A percentile compares a stretch with the other conserved stretches of the same genome.
Conservation (phyloP, 1,139 yeast species). For the Suhomyces bokatorum region DNA sequence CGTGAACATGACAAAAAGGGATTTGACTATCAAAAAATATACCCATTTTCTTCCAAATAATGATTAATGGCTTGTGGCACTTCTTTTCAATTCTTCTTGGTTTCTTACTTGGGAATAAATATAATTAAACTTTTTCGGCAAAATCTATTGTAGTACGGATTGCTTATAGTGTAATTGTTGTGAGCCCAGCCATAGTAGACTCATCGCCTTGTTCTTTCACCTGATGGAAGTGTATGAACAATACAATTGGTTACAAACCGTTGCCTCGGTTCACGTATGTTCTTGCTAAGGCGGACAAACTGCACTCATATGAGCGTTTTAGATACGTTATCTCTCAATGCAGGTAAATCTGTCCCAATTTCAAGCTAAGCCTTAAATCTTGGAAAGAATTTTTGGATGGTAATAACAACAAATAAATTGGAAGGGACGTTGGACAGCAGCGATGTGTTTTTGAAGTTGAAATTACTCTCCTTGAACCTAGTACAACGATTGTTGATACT, state of each 20-base stretch:
- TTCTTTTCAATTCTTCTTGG: slow-evolving; percentile 9
- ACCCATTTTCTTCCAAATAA: slow-evolving; percentile 7
- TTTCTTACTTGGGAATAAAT: slow-evolving; percentile 5
- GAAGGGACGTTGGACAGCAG: no score
- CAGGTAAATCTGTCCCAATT: no score
- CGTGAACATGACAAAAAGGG: slow-evolving; percentile 28
- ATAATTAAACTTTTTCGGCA: slow-evolving; percentile 1
- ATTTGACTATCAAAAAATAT: slow-evolving; percentile 38
- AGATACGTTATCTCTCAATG: no score
- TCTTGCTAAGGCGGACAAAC: not conserved
- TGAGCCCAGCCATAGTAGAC: not conserved
- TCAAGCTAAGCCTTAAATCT: not conserved
- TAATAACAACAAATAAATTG: no score
- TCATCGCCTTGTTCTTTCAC: not conserved
- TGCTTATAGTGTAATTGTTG: not conserved
- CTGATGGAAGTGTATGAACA: not conserved
- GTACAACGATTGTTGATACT: no score
- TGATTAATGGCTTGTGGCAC: not conserved
- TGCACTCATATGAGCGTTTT: no score
- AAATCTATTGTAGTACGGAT: not conserved
- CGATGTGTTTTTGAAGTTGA: no score
- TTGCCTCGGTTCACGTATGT: not conserved
- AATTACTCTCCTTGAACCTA: no score
- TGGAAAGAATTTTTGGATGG: no score
- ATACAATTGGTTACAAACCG: not conserved